A percentile compares a stretch with the other conserved stretches of the same genome.
phyloP scores from a whole-genome alignment of 1,284 basidiomycete genomes.

The Chiua sp. region DNA sequence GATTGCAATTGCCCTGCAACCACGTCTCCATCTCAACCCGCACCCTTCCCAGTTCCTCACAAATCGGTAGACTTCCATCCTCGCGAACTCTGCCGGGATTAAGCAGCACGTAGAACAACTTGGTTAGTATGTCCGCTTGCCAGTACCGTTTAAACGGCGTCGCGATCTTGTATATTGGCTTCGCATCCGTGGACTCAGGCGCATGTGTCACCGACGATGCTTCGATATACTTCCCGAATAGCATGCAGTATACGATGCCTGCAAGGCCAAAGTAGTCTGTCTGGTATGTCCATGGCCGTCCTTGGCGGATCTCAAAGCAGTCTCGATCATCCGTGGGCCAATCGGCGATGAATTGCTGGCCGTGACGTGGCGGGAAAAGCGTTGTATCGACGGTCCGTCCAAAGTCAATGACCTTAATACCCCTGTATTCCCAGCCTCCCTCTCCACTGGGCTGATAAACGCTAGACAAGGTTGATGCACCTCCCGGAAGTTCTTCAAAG shows the following conservation, averaged over 20 bases:
- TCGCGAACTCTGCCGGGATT: slow-evolving; percentile 70
- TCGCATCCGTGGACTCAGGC: slow-evolving; percentile 37
- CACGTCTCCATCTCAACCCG: slow-evolving; percentile 87
- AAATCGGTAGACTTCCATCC: slow-evolving; percentile 71
- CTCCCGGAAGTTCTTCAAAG: slow-evolving; percentile 82
- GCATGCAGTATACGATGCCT: slow-evolving; percentile 92
- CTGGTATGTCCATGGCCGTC: slow-evolving; percentile 90
- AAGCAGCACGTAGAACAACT: slow-evolving; percentile 86
- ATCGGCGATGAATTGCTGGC: slow-evolving; percentile 85
- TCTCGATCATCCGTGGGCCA: slow-evolving; percentile 91
- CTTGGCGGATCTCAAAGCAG: slow-evolving; percentile 89
- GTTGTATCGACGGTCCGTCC: slow-evolving; percentile 90
- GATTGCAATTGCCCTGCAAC: slow-evolving; percentile 83
- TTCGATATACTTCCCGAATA: slow-evolving; percentile 96
- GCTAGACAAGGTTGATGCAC: slow-evolving; percentile 71
- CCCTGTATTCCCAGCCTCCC: slow-evolving; percentile 88
- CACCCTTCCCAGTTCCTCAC: slow-evolving; percentile 66
- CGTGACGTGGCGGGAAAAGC: slow-evolving; percentile 66
- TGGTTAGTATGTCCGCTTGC: slow-evolving; percentile 89
- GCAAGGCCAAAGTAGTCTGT: slow-evolving; percentile 97
- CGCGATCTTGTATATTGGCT: slow-evolving; percentile 64
- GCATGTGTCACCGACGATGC: slow-evolving; percentile 56
- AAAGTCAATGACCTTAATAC: slow-evolving; percentile 95
- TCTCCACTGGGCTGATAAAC: slow-evolving; percentile 79
- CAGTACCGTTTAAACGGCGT: slow-evolving; percentile 94